These are phyloP conservation scores for Suhomyces tanzawaensis DNA, from an alignment of 805 yeast species.

Conservation along the genomic window DNA sequence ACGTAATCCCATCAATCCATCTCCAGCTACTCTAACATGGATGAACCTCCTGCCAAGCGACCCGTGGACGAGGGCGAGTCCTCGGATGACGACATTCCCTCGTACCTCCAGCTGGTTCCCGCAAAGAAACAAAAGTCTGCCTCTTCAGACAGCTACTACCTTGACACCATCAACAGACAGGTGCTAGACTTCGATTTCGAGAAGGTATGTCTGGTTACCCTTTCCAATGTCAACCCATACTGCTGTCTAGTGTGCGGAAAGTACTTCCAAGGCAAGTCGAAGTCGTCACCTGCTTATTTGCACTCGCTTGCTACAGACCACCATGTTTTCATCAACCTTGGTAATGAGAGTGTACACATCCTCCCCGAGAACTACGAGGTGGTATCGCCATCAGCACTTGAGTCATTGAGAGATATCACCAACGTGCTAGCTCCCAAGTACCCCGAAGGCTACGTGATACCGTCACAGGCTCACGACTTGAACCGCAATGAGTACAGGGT, in stretches of 20 bases:
- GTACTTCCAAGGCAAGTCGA: slow-evolving; percentile 66
- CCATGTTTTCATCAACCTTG: slow-evolving; percentile 59
- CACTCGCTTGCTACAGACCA: slow-evolving; percentile 66
- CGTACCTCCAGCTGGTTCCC: neutral
- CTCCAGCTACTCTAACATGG: too few relatives aligned
- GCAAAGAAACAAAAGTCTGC: neutral
- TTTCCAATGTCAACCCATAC: slow-evolving; percentile 60
- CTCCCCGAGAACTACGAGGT: slow-evolving; percentile 61
- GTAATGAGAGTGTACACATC: slow-evolving; percentile 46
- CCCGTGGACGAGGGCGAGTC: neutral
- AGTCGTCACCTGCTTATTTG: slow-evolving; percentile 60
- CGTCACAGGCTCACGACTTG: slow-evolving; percentile 37
- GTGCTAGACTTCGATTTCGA: slow-evolving; percentile 68
- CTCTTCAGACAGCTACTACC: slow-evolving; percentile 17
- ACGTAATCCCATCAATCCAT: too few relatives aligned
- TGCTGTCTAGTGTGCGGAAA: slow-evolving; percentile 75
- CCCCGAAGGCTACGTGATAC: slow-evolving; percentile 35
- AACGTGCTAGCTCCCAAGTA: slow-evolving; percentile 53
- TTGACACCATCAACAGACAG: slow-evolving; percentile 44
- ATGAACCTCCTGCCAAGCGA: too few relatives aligned
- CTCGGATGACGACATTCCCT: slow-evolving; percentile 2
- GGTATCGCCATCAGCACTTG: slow-evolving; percentile 15
- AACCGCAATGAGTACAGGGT: slow-evolving; percentile 47
- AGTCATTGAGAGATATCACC: slow-evolving; percentile 50
- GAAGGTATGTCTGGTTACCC: slow-evolving; percentile 60